Conservation (phyloP, 345 rosid species). For the Excoecaria agallocha region DNA sequence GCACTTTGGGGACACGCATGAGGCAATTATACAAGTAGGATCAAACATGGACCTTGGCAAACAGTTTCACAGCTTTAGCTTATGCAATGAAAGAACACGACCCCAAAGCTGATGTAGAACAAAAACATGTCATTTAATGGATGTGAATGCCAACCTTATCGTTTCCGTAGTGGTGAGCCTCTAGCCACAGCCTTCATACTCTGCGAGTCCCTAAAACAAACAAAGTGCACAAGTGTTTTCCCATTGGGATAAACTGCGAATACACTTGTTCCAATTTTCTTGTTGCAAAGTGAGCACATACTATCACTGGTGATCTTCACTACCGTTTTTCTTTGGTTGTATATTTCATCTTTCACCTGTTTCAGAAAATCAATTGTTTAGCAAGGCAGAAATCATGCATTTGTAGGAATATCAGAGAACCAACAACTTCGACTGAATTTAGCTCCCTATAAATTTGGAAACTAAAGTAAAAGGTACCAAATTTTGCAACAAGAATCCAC, state of each 20-base stretch:
- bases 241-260: constrained; percentile 94
- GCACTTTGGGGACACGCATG: too few relatives aligned
- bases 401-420: neutral
- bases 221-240: constrained; percentile 85
- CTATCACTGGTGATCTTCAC: constrained; percentile 80
- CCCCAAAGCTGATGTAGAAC: neutral
- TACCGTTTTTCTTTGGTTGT: constrained; percentile 69
- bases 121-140: neutral
- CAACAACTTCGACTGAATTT: too few relatives aligned
- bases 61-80: neutral
- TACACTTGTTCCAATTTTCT: constrained; percentile 91
- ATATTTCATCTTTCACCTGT: constrained; percentile 94
- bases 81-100: neutral
- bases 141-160: constrained; percentile 31
- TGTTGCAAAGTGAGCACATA: constrained; percentile 86
- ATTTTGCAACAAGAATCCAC: neutral
- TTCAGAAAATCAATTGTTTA: constrained; percentile 16
- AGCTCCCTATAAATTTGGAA: neutral
- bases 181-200: constrained; percentile 82
- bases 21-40: too few relatives aligned
- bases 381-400: neutral
- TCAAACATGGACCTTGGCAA: too few relatives aligned
- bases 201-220: constrained; percentile 90
- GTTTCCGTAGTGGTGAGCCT: constrained; percentile 56
- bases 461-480: neutral